Base-by-base conservation (phyloP, 495 filamentous ascomycete species). In the Lichina pygmaea region DNA sequence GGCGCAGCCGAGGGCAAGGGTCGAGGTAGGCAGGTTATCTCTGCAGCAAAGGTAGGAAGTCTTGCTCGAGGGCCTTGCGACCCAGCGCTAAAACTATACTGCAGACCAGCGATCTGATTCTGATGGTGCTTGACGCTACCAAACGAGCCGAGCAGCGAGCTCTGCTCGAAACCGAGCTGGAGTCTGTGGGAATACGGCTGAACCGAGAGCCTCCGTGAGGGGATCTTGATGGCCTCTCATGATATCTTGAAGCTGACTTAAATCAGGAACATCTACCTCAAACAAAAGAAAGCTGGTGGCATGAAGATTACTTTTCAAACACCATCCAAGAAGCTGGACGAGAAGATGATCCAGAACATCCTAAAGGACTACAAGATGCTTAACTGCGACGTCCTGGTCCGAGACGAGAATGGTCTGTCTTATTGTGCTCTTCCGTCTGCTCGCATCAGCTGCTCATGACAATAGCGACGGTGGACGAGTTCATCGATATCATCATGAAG, bases 401-500 rank as follows among this genome's bases (percentile, higher is more conserved):
- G 91, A 51, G 91, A 99, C 52, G 91, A 95, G 51, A 75, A 92
- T 54, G 77, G 75, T 78, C 62, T 32, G 51, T 45, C 12, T 12
- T 8, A 3, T 8, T 31, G 6, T 0, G 39, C 16, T 0, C 32
- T 7, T n/a, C 5, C 11, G 2, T 41, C 31, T 33, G 7, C 33
- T 33, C 34, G 11, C 0, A 37, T 41, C 41, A 38, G 32, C 24
- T 42, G 24, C 12, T 46, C 24, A 36, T 41, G 5, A 9, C 10
- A 33, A 8, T 46, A 79, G 81, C 80, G 24, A 94, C 86, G 11
- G 85, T 99, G 33, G 91, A 99, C 61, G 89, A 99, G 59, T 78
- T 99, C 58, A 95, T 99, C 57, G 91, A 99, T 58, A 85, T 95
- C 40, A 93, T 99, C 61, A 95, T 94, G 85, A 89, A 86, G 54